A percentile compares a stretch with the other conserved stretches of the same genome.
These are phyloP conservation scores for Blastocladiella emersonii DNA, from an alignment of 371 early-diverging fungal species.

Conservation along the genomic window DNA sequence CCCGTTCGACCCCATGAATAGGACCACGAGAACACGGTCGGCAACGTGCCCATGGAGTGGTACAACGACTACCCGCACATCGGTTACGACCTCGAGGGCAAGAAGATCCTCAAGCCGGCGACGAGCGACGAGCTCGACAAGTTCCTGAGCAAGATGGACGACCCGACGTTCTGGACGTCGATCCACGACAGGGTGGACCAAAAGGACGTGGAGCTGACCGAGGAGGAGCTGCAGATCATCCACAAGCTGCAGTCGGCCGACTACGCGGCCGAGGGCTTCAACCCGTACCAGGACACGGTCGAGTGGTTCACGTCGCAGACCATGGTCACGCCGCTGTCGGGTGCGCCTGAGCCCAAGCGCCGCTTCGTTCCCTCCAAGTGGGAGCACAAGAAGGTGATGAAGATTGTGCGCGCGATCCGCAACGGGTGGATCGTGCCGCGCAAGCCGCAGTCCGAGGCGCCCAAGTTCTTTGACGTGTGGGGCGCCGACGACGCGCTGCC, in stretches of 20 bases:
- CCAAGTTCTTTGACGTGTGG: constrained; percentile 79
- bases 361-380: constrained; percentile 87
- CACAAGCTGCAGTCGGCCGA: constrained; percentile 62
- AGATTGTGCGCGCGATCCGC: constrained; percentile 87
- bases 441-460: constrained; percentile 43
- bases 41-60: constrained; percentile 91
- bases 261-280: constrained; percentile 65
- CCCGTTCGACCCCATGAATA: constrained; percentile 7
- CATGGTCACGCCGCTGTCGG: constrained; percentile 58
- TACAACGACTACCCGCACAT: constrained; percentile 91
- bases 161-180: constrained; percentile 80
- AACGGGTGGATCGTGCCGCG: constrained; percentile 64
- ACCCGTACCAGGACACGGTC: constrained; percentile 82
- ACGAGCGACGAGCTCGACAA: constrained; percentile 77
- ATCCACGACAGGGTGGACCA: constrained; percentile 66
- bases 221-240: constrained; percentile 82
- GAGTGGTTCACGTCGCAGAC: constrained; percentile 86
- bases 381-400: constrained; percentile 85
- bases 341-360: constrained; percentile 85
- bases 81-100: constrained; percentile 88
- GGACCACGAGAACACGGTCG: constrained; percentile 34
- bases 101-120: constrained; percentile 74
- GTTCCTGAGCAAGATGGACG: constrained; percentile 80
- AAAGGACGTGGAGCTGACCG: constrained; percentile 62
- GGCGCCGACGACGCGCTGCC: constrained; percentile 40